phyloP scores from a whole-genome alignment of 345 rosid species.

The Gossypium bickii region DNA sequence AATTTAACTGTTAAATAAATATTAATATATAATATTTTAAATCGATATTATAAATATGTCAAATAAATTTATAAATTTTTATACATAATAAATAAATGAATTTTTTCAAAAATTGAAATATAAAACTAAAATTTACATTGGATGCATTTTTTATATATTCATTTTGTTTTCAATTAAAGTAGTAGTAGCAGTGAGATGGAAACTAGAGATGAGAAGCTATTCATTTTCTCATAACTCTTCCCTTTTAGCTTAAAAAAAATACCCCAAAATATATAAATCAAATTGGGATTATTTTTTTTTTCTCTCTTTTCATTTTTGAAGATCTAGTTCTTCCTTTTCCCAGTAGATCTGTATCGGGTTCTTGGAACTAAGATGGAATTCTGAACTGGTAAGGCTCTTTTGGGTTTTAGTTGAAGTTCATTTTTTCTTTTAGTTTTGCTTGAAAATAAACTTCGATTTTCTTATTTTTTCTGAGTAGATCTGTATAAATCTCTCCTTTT shows the following conservation, averaged over 20 bases:
- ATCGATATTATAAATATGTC: too few species aligned
- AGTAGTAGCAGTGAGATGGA: conserved; percentile 30
- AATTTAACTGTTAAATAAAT: too few species aligned
- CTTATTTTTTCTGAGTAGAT: too few species aligned
- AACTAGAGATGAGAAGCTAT: conserved; percentile 33
- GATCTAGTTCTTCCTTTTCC: conserved; percentile 8
- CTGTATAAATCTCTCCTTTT: too few species aligned
- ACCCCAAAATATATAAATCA: neutral
- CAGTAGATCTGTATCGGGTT: conserved; percentile 36
- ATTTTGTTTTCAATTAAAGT: too few species aligned
- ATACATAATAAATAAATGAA: too few species aligned
- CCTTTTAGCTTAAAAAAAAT: conserved; percentile 19
- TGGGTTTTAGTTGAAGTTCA: neutral
- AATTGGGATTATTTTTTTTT: neutral
- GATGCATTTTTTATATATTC: too few species aligned
- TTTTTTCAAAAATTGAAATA: conserved; percentile 12
- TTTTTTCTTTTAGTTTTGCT: conserved; percentile 3
- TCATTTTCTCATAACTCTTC: conserved; percentile 17
- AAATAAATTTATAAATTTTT: too few species aligned
- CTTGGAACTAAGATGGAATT: neutral
- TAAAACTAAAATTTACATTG: too few species aligned
- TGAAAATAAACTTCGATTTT: neutral
- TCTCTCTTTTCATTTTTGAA: conserved; percentile 5
- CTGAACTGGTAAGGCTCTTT: conserved; percentile 16
- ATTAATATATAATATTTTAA: too few species aligned